Conservation (phyloP, 1,284 basidiomycete genomes). For the Apiotrichum veenhuisii region DNA sequence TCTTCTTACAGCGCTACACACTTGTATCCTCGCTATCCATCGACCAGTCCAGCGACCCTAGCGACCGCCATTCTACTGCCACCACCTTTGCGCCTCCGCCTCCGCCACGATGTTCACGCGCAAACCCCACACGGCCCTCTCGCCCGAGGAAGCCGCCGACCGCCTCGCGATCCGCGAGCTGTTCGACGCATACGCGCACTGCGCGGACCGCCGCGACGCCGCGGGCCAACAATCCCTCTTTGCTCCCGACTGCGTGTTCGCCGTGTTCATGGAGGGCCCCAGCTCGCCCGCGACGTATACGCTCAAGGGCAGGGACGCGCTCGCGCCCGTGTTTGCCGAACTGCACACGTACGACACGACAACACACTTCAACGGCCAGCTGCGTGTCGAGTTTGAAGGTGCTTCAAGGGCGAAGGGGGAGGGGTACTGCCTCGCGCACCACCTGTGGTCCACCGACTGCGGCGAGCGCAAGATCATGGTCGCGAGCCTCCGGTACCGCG, state of each 20-base stretch:
- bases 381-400: not conserved
- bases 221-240: not conserved
- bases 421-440: not conserved
- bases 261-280: not conserved
- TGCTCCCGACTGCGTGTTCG: not conserved
- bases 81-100: too few relatives aligned
- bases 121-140: not conserved
- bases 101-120: not conserved
- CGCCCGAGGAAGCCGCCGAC: not conserved
- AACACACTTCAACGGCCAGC: conserved; percentile 2
- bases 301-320: not conserved
- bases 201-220: conserved; percentile 1
- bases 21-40: too few relatives aligned
- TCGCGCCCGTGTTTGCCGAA: not conserved
- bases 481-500: conserved; percentile 1
- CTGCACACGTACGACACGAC: conserved; percentile 1
- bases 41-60: too few relatives aligned
- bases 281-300: not conserved
- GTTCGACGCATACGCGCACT: conserved; percentile 1
- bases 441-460: not conserved
- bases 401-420: not conserved
- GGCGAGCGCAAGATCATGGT: not conserved
- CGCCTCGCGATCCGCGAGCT: not conserved
- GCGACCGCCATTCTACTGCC: too few relatives aligned
- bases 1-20: too few relatives aligned